Evolutionary conservation across 169 alveolate species (phyloP).

Genomic region (Plasmodium ovale): DNA sequence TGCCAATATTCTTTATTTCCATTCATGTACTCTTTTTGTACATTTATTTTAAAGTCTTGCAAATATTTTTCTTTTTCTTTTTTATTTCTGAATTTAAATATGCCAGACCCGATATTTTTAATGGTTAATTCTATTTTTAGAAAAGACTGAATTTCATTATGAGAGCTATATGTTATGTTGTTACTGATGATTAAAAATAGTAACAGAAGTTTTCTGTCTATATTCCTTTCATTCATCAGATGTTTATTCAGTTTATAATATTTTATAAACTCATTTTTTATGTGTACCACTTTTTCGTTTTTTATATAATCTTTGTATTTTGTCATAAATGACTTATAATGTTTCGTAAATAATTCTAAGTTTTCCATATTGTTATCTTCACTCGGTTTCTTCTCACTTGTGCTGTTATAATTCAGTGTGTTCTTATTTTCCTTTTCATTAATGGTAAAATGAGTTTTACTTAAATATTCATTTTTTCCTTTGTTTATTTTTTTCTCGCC

Average conservation of each 20-base stretch:
- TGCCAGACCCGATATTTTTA: constrained; percentile 67
- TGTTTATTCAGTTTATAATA: constrained; percentile 36
- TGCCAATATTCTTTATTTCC: constrained; percentile 73
- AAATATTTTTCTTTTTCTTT: constrained; percentile 62
- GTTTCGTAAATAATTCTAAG: constrained; percentile 38
- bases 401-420: background rate
- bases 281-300: constrained; percentile 18
- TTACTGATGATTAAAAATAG: constrained; percentile 57
- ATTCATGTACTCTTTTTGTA: constrained; percentile 65
- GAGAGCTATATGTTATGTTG: constrained; percentile 12
- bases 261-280: constrained; percentile 42
- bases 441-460: background rate
- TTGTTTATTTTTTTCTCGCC: background rate
- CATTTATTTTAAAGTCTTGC: constrained; percentile 22
- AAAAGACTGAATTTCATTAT: constrained; percentile 29
- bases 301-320: constrained; percentile 43
- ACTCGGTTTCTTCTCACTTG: background rate
- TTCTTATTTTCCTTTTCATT: background rate
- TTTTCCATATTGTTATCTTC: background rate
- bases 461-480: background rate
- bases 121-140: constrained; percentile 28
- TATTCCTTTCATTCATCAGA: constrained; percentile 14
- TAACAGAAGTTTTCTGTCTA: constrained; percentile 8
- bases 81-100: constrained; percentile 52
- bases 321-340: constrained; percentile 20